phyloP scores from a whole-genome alignment of 495 filamentous ascomycete genomes.

The Trichoderma erinaceum region DNA sequence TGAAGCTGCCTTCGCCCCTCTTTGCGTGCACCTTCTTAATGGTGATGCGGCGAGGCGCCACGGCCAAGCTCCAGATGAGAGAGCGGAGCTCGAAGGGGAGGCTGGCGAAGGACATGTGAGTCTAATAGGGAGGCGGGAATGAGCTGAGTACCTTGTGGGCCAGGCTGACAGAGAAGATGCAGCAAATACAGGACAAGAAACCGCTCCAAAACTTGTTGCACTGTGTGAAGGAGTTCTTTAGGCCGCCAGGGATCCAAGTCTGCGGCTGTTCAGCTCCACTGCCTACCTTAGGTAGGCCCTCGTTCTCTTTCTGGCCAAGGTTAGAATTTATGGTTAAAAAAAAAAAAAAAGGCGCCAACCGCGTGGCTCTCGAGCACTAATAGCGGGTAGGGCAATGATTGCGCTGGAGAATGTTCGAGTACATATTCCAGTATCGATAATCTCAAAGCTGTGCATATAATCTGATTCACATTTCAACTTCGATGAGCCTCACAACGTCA shows the following conservation, averaged over 20 bases:
- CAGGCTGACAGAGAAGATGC: neutral
- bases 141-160: neutral
- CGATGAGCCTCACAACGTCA: no score
- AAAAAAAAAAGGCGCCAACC: neutral
- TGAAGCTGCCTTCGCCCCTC: neutral
- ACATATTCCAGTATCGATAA: no score
- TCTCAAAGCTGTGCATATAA: no score
- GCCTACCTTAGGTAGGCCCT: no score
- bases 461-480: no score
- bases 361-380: neutral
- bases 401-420: no score
- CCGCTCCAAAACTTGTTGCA: neutral
- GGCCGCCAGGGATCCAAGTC: neutral
- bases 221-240: neutral
- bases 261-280: neutral
- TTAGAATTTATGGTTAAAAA: neutral
- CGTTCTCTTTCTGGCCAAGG: neutral
- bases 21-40: slow-evolving; percentile 1
- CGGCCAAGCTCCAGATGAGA: slow-evolving; percentile 9
- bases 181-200: neutral
- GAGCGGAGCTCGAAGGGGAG: slow-evolving; percentile 9
- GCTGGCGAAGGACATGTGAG: neutral
- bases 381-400: neutral
- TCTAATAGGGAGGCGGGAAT: no score
- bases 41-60: slow-evolving; percentile 5